Evolutionary conservation across 2,329 filamentous ascomycete species (phyloP).

Genomic region (Seiridium unicorne): DNA sequence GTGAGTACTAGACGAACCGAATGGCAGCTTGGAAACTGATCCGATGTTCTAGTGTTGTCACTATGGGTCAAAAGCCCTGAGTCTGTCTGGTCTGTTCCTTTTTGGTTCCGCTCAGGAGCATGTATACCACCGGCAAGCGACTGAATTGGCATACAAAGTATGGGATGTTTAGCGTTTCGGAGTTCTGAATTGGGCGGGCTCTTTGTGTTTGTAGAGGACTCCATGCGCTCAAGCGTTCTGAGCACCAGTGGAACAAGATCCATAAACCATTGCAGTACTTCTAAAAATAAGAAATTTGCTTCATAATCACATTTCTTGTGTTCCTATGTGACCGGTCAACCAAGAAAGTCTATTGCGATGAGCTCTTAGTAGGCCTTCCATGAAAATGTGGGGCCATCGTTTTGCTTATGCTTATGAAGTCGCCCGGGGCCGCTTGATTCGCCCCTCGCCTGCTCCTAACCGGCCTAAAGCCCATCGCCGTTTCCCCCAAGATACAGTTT

Average conservation of each 20-base stretch:
- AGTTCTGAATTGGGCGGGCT: not conserved
- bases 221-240: not conserved
- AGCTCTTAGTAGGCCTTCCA: no score
- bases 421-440: not conserved
- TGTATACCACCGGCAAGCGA: not conserved
- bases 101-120: not conserved
- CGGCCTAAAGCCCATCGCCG: not conserved
- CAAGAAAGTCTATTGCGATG: no score
- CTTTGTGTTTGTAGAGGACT: not conserved
- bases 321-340: no score
- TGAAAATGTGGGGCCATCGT: not conserved
- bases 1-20: not conserved
- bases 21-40: not conserved
- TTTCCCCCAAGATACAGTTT: not conserved
- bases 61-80: conserved; percentile 6
- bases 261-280: not conserved
- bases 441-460: not conserved
- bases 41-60: not conserved
- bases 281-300: no score
- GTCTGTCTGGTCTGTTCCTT: not conserved
- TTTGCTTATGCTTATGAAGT: not conserved
- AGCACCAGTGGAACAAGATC: not conserved
- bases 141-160: not conserved
- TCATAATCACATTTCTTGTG: no score
- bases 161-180: not conserved